phyloP scores from a whole-genome alignment of 495 filamentous ascomycete genomes.

The Penicillium daleae region DNA sequence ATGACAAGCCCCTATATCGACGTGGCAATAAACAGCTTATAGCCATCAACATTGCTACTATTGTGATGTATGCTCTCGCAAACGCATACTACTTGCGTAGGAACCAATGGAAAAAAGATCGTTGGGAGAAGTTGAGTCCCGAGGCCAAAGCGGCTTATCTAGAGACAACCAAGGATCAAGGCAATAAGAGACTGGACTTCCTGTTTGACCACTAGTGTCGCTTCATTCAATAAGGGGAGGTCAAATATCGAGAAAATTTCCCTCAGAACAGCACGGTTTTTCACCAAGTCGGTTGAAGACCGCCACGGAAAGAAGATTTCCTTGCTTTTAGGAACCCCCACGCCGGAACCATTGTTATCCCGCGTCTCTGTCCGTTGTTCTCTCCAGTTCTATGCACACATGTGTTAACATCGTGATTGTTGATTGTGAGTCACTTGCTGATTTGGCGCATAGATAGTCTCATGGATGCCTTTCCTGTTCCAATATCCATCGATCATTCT shows the following conservation, averaged over 20 bases:
- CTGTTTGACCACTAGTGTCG: constrained; percentile 26
- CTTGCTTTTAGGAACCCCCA: too few relatives aligned
- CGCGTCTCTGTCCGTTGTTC: too few relatives aligned
- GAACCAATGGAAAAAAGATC: constrained; percentile 32
- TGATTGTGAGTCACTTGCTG: too few relatives aligned
- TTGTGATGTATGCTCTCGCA: constrained; percentile 37
- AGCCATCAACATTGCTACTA: constrained; percentile 48
- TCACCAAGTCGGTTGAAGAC: background rate
- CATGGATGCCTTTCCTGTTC: too few relatives aligned
- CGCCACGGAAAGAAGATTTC: too few relatives aligned
- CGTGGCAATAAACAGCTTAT: constrained; percentile 55
- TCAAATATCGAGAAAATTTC: too few relatives aligned
- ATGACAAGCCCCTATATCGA: constrained; percentile 59
- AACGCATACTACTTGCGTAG: constrained; percentile 45
- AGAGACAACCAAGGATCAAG: constrained; percentile 39
- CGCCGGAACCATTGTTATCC: too few relatives aligned
- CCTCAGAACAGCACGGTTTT: background rate
- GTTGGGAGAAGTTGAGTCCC: constrained; percentile 26
- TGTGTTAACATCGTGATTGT: too few relatives aligned
- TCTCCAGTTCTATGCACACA: too few relatives aligned
- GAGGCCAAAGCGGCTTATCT: constrained; percentile 34
- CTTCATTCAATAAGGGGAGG: background rate
- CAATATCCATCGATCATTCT: too few relatives aligned
- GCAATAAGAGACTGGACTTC: constrained; percentile 44
- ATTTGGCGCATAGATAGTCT: too few relatives aligned